Conservation (phyloP, 2,329 filamentous ascomycete species). For the Colletotrichum zoysiae region DNA sequence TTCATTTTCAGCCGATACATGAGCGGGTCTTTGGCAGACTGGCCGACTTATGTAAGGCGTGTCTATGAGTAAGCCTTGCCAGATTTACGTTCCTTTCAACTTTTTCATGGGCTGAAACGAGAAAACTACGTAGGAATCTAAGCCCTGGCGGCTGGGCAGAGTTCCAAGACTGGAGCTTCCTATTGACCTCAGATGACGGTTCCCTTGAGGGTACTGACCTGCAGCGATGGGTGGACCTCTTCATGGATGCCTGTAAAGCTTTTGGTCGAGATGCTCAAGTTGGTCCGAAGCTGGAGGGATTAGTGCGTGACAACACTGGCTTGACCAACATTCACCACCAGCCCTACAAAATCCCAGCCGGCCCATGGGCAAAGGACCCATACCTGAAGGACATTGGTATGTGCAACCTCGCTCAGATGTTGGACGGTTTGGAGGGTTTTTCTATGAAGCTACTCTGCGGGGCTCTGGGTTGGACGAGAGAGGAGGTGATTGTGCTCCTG, state of each 20-base stretch:
- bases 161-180: slow-evolving; percentile 62
- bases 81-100: no score
- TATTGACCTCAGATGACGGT: slow-evolving; percentile 48
- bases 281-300: background rate
- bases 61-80: slow-evolving; percentile 50
- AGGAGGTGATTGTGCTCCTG: slow-evolving; percentile 48
- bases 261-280: background rate
- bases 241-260: background rate
- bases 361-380: slow-evolving; percentile 65
- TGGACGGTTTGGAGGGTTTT: slow-evolving; percentile 45
- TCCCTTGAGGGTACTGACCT: slow-evolving; percentile 57
- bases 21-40: slow-evolving; percentile 18
- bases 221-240: slow-evolving; percentile 51
- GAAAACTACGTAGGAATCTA: slow-evolving; percentile 55
- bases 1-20: slow-evolving; percentile 48
- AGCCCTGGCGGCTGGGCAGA: slow-evolving; percentile 68
- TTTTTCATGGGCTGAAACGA: slow-evolving; percentile 44
- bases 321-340: slow-evolving; percentile 59
- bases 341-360: slow-evolving; percentile 65
- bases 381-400: slow-evolving; percentile 54
- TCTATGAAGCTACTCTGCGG: slow-evolving; percentile 48
- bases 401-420: slow-evolving; percentile 37
- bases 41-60: slow-evolving; percentile 19
- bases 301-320: background rate
- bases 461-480: slow-evolving; percentile 46